Base-by-base conservation (phyloP, 2,329 filamentous ascomycete species). In the Grosmannia clavigera region DNA sequence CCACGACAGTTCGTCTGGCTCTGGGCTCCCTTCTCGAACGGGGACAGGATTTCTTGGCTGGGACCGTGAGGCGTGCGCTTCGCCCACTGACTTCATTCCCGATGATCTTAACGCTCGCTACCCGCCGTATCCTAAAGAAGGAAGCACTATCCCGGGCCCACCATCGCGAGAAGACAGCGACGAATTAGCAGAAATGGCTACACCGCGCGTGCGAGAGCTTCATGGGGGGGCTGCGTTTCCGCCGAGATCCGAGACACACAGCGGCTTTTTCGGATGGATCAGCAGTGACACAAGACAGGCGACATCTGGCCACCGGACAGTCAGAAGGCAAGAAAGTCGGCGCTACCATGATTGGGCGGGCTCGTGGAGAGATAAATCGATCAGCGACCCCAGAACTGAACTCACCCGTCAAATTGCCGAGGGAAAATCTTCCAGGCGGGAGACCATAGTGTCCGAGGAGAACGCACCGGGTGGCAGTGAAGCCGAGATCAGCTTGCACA, bases 261-360 rank as follows among this genome's bases (percentile, higher is more conserved):
- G 33, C 33, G 33, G 9, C 6, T 35, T 35, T 35, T 35, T 35
- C 33, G 7, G n/a, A 10, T 11, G 3, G n/a, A 27, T 25, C 22
- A 22, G 4, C 10, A 40, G 12, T 14, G 38, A 16, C 48, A 27
- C 9, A 10, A 27, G 25, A 25, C 22, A 12, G 22, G 6, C 11
- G 16, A 31, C 12, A 19, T 10, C 29, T 2, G 22, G 46, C 11
- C 76, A 79, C 64, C 69, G 76, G 14, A 76, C 74, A 1, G 70
- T 77, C 43, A 73, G 69, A 62, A 70, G 69, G 58, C 68, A 72
- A 38, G 69, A 74, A 56, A 67, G 67, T 25, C 69, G 71, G 52
- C 72, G 75, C 19, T 77, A 79, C 57, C 73, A 70, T 55, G 75
- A 78, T 60, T 71, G 69, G 14, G 73, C 72, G 12, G 76, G 77